Percentiles rank a stretch among this genome's conserved stretches.
These are phyloP conservation scores for Aspergillus aculeatinus DNA, from an alignment of 2,329 filamentous ascomycete genomes.

Conservation along the genomic window DNA sequence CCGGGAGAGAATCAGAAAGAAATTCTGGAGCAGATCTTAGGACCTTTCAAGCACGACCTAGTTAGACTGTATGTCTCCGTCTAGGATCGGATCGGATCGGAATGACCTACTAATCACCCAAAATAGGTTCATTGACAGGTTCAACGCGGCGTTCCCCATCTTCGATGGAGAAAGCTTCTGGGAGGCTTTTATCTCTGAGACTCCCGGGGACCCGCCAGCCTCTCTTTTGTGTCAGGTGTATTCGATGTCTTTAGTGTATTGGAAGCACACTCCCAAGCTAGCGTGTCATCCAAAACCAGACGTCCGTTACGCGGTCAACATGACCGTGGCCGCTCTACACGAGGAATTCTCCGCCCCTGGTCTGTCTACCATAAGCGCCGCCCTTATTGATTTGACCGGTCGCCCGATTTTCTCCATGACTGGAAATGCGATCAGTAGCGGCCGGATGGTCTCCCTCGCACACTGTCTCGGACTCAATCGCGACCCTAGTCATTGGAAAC, in stretches of 20 bases:
- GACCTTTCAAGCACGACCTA: constrained; percentile 53
- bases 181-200: constrained; percentile 47
- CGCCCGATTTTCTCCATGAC: constrained; percentile 61
- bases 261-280: constrained; percentile 51
- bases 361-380: constrained; percentile 58
- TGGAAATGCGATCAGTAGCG: constrained; percentile 57
- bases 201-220: constrained; percentile 53
- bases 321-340: constrained; percentile 60
- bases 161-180: constrained; percentile 58
- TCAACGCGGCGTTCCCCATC: constrained; percentile 62
- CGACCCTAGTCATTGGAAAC: constrained; percentile 55
- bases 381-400: constrained; percentile 60
- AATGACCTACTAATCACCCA: constrained; percentile 7
- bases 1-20: constrained; percentile 52
- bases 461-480: constrained; percentile 58
- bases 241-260: constrained; percentile 59
- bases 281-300: constrained; percentile 54
- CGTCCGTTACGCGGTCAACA: constrained; percentile 61
- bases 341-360: constrained; percentile 60
- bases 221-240: constrained; percentile 59
- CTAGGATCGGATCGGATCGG: not conserved
- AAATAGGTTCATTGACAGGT: constrained; percentile 54
- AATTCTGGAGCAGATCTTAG: constrained; percentile 59
- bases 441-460: constrained; percentile 54
- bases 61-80: constrained; percentile 49